Base-by-base conservation (phyloP, 139 green algal species). In the Trebouxia sp. region DNA sequence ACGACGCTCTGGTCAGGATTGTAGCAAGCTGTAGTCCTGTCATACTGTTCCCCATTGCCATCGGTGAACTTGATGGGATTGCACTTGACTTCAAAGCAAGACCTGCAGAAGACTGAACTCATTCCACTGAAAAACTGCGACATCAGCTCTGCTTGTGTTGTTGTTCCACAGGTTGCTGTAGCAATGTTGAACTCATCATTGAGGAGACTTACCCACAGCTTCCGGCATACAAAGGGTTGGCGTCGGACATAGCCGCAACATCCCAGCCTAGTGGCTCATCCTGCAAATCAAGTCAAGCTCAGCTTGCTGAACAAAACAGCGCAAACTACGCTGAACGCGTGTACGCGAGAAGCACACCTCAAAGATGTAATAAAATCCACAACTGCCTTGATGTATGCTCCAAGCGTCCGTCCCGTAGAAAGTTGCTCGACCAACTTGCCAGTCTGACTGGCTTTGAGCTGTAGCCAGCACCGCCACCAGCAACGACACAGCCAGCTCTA, bases 11-110 rank as follows among this genome's bases (percentile, higher is more conserved):
- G 76, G 80, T 47, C 28, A 38, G 69, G 69, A 55, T 55, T 37
- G 11, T 78, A 37, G 43, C 42, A 55, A 37, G 41, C 69, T 10
- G 11, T 6, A 56, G 69, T 58, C 11, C 69, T 10, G 22, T 55
- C 69, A 28, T 78, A 58, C n/a, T 78, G 12, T 22, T 78, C 11
- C 12, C 43, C 69, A 24, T 48, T 45, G 26, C 75, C 28, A 1
- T 69, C 75, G 17, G 30, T 51, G 32, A 80, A 69, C 20, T 67
- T 67, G 48, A 51, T 80, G 20, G 55, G 55, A 45, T 58, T 62
- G 75, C 75, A 80, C 37, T 62, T 72, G 39, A 82, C n/a, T 72
- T 85, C 77, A 74, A 84, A 88, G 72, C 84, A 88, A 7, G 81
- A 75, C 6, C 84, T 82, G 62, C 76, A 88, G 1, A 66, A 28